Conservation (phyloP, 345 rosid species). For the Viola odorata region DNA sequence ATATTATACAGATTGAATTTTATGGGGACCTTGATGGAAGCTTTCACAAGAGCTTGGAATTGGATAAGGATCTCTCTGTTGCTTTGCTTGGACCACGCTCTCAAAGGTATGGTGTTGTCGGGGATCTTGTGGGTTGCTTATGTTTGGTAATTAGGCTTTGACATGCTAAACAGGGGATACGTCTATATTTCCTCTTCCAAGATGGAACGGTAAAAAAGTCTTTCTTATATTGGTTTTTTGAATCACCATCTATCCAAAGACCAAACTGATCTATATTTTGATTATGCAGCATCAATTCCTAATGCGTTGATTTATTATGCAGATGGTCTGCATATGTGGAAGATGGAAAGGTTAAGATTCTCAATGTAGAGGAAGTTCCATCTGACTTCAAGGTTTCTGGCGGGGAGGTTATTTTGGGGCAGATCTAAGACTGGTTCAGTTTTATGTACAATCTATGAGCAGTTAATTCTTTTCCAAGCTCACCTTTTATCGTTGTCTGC, state of each 20-base stretch:
- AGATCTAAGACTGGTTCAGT: constrained; percentile 35
- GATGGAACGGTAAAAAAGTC: too few species aligned
- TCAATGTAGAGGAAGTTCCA: constrained; percentile 83
- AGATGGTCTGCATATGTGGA: constrained; percentile 94
- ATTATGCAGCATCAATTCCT: neutral
- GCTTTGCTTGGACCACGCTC: constrained; percentile 87
- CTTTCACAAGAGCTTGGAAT: constrained; percentile 85
- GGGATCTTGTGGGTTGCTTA: too few species aligned
- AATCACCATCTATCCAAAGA: neutral
- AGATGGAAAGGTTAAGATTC: constrained; percentile 69
- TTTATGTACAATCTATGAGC: neutral
- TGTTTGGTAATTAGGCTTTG: neutral
- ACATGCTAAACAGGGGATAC: too few species aligned
- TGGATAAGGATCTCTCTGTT: constrained; percentile 77
- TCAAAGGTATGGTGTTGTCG: constrained; percentile 42
- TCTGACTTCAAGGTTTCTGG: constrained; percentile 85
- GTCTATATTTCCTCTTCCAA: neutral
- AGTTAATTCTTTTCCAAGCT: too few species aligned
- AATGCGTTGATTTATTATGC: constrained; percentile 6
- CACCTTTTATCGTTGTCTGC: too few species aligned
- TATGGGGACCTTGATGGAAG: constrained; percentile 85
- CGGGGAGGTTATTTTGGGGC: constrained; percentile 69
- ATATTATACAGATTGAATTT: constrained; percentile 60
- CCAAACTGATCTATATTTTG: neutral
- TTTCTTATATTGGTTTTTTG: neutral